Conservation (phyloP, 352 stramenopile species). For the Globisporangium nunn region DNA sequence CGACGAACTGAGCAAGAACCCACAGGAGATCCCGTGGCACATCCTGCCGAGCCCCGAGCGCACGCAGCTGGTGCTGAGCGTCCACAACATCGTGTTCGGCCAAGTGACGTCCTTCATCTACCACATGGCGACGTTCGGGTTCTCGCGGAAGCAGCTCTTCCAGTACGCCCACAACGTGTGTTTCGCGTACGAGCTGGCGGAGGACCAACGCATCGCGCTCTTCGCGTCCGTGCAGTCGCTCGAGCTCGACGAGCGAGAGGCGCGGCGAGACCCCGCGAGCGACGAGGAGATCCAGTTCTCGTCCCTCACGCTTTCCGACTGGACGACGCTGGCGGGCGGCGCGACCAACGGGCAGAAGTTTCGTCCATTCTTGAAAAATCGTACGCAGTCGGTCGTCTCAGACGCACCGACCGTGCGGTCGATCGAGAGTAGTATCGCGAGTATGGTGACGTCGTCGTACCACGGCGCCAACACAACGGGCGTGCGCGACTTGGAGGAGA, state of each 20-base stretch:
- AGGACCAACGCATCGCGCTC: conserved; percentile 72
- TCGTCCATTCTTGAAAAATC: conserved; percentile 18
- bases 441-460: conserved; percentile 25
- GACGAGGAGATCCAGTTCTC: conserved; percentile 51
- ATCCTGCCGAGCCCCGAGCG: conserved; percentile 46
- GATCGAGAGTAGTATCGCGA: conserved; percentile 24
- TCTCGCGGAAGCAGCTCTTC: conserved; percentile 51
- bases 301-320: conserved; percentile 54
- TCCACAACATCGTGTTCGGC: conserved; percentile 77
- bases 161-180: conserved; percentile 72
- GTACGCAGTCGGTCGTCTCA: conserved; percentile 17
- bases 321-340: conserved; percentile 30
- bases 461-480: conserved; percentile 11
- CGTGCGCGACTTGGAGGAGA: conserved; percentile 47
- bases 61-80: conserved; percentile 57
- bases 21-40: conserved; percentile 61
- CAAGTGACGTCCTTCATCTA: conserved; percentile 71
- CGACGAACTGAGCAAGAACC: conserved; percentile 72
- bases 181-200: conserved; percentile 72
- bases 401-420: conserved; percentile 8
- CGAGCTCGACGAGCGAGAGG: conserved; percentile 11
- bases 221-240: conserved; percentile 48
- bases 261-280: conserved; percentile 12
- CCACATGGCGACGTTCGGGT: conserved; percentile 69
- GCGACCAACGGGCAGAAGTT: conserved; percentile 22